Percentiles rank a stretch among this genome's conserved stretches.
Conservation (phyloP, 2,329 filamentous ascomycete genomes). For the Zalaria obscura region DNA sequence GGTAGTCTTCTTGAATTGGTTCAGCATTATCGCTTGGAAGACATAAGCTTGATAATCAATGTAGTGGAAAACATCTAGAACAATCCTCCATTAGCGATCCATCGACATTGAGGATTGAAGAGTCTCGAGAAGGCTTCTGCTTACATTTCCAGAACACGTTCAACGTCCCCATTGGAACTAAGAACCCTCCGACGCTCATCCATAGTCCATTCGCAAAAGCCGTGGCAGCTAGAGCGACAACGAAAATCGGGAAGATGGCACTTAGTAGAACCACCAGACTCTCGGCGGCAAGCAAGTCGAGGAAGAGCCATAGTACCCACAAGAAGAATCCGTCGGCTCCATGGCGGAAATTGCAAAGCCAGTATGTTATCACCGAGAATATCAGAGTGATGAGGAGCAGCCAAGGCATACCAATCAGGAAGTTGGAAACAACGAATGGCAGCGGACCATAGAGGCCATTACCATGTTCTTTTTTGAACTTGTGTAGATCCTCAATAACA, state of each 20-base stretch:
- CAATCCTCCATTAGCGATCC: too few relatives aligned
- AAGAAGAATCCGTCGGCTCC: constrained; percentile 53
- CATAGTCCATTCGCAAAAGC: constrained; percentile 78
- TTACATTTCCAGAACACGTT: constrained; percentile 55
- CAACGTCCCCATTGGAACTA: constrained; percentile 54
- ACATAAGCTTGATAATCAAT: constrained; percentile 76
- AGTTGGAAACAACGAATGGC: constrained; percentile 60
- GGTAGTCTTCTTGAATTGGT: constrained; percentile 53
- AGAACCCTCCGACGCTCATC: constrained; percentile 74
- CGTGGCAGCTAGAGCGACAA: constrained; percentile 60
- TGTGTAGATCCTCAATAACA: constrained; percentile 61
- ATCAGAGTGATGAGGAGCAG: constrained; percentile 61
- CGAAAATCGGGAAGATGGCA: constrained; percentile 60
- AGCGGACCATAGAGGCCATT: constrained; percentile 67
- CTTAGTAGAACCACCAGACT: constrained; percentile 64
- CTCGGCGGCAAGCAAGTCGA: constrained; percentile 70
- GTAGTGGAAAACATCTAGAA: constrained; percentile 65
- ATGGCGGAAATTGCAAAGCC: constrained; percentile 60
- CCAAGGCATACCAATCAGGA: constrained; percentile 66
- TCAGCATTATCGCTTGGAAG: constrained; percentile 84
- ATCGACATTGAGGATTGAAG: too few relatives aligned
- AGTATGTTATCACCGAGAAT: constrained; percentile 65
- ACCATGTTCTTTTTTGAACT: constrained; percentile 59
- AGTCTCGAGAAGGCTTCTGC: too few relatives aligned
- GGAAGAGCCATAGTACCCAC: constrained; percentile 72